Percentiles rank a stretch among this genome's conserved stretches.
These are phyloP conservation scores for Xylaria arbuscula DNA, from an alignment of 2,329 filamentous ascomycete species.

Conservation along the genomic window DNA sequence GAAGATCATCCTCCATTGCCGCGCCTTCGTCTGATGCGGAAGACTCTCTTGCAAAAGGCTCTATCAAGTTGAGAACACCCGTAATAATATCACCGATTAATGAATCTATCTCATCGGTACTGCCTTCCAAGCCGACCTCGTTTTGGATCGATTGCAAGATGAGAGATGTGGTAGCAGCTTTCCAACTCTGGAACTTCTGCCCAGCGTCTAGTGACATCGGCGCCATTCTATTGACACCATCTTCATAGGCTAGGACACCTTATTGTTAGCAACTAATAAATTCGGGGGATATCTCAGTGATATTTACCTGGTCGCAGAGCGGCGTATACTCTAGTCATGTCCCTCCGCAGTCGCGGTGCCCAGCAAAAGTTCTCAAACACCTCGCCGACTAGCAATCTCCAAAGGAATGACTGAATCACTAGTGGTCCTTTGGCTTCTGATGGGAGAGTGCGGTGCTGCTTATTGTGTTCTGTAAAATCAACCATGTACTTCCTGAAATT, in stretches of 20 bases:
- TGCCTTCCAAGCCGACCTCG: not conserved
- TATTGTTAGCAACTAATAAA: not conserved
- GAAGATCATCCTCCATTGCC: not conserved
- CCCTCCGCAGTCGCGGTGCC: not conserved
- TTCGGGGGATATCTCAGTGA: not conserved
- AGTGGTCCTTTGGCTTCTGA: not conserved
- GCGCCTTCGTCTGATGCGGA: too few relatives aligned
- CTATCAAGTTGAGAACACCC: not conserved
- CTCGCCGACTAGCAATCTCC: not conserved
- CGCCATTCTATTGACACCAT: not conserved
- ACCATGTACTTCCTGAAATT: not conserved
- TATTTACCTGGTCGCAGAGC: not conserved
- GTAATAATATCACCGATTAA: not conserved
- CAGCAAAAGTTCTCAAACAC: constrained; percentile 3
- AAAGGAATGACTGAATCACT: constrained; percentile 12
- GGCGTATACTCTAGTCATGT: not conserved
- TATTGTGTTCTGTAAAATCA: not conserved
- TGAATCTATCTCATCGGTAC: not conserved
- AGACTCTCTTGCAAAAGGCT: not conserved
- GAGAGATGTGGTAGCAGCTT: not conserved
- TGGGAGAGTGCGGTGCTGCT: not conserved
- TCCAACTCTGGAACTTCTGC: constrained; percentile 1
- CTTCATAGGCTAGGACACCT: not conserved
- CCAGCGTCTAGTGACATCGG: not conserved
- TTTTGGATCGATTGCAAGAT: not conserved